Evolutionary conservation across 129 eudicot species (phyloP).

Genomic region (Artemisia annua): DNA sequence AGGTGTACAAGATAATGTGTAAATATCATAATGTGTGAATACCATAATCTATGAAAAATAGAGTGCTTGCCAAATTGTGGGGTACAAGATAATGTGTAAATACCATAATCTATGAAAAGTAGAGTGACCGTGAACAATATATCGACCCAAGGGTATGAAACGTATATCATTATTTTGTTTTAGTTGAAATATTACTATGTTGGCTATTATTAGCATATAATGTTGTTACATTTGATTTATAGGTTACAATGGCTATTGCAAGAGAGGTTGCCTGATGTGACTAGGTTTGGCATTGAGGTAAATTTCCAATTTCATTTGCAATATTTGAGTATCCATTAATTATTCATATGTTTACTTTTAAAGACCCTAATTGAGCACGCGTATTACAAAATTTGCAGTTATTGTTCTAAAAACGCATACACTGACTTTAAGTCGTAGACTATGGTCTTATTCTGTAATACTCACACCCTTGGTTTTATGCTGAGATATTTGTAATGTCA

Average conservation of each 20-base stretch:
- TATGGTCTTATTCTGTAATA: no score
- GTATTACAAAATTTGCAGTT: not conserved
- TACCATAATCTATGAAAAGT: no score
- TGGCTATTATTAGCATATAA: slow-evolving; percentile 10
- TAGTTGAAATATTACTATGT: not conserved
- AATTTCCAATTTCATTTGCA: not conserved
- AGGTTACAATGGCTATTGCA: slow-evolving; percentile 94
- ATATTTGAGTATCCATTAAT: not conserved
- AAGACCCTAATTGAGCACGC: not conserved
- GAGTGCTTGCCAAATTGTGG: no score
- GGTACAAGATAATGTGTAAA: no score
- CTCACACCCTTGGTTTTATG: no score
- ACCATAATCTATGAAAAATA: no score
- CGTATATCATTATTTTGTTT: not conserved
- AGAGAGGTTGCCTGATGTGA: slow-evolving; percentile 95
- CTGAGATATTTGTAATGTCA: no score
- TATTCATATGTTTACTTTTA: slow-evolving; percentile 1
- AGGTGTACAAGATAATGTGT: no score
- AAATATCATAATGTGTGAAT: no score
- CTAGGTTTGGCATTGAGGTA: slow-evolving; percentile 96
- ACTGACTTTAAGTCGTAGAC: no score
- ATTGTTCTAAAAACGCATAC: no score
- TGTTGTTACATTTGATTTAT: slow-evolving; percentile 11
- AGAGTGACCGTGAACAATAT: no score
- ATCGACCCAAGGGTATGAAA: slow-evolving; percentile 85